A percentile compares a stretch with the other conserved stretches of the same genome.
Evolutionary conservation across 257 asterid genomes (phyloP).

Genomic region (Salvia rosmarinus): DNA sequence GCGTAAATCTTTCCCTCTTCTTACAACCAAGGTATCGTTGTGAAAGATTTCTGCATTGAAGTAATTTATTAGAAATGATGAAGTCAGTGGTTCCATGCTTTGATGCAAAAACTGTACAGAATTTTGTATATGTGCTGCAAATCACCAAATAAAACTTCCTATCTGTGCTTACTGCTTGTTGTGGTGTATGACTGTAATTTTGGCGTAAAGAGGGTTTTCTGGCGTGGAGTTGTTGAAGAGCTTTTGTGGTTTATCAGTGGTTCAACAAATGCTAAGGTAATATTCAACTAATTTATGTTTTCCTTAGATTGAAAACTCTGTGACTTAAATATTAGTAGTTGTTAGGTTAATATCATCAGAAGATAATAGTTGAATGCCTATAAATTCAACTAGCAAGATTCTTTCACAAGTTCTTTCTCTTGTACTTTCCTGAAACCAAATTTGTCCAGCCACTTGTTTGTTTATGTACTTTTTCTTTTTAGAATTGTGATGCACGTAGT

Average conservation of each 20-base stretch:
- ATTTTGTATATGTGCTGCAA: neutral
- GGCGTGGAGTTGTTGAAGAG: slow-evolving; percentile 98
- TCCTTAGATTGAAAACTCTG: neutral
- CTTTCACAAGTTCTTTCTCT: slow-evolving; percentile 4
- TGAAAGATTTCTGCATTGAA: slow-evolving; percentile 3
- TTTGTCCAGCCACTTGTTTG: neutral
- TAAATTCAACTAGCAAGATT: neutral
- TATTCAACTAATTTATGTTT: neutral
- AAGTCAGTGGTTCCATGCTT: neutral
- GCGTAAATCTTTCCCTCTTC: slow-evolving; percentile 90
- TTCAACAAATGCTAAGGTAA: slow-evolving; percentile 93
- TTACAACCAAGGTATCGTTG: slow-evolving; percentile 76
- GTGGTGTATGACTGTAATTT: slow-evolving; percentile 21
- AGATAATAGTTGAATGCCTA: neutral
- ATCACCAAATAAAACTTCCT: neutral
- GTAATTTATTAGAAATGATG: neutral
- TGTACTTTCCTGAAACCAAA: slow-evolving; percentile 1
- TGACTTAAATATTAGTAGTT: neutral
- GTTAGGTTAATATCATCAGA: neutral
- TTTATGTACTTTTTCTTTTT: neutral
- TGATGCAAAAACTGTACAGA: neutral
- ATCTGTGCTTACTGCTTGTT: neutral
- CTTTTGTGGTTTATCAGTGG: slow-evolving; percentile 99
- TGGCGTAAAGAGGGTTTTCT: slow-evolving; percentile 69
- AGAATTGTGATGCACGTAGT: neutral